These are phyloP conservation scores for Kwoniella europaea DNA, from an alignment of 768 basidiomycete species.

Conservation along the genomic window DNA sequence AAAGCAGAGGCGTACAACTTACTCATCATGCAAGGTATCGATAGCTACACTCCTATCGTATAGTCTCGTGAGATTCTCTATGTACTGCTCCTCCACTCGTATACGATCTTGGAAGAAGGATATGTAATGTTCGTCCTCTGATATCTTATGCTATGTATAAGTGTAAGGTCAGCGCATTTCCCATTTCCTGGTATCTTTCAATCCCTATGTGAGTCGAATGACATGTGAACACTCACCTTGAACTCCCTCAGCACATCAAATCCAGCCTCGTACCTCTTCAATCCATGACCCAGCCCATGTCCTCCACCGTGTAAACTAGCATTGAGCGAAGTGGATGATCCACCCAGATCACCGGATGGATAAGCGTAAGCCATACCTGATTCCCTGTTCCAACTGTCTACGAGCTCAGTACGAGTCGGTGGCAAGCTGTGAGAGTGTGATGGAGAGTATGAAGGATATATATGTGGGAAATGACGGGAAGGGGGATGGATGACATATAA, in stretches of 20 bases:
- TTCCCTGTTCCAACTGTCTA: not conserved
- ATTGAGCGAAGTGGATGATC: conserved; percentile 14
- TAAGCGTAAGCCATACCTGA: conserved; percentile 49
- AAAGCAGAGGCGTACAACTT: conserved; percentile 9
- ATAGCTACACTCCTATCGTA: conserved; percentile 73
- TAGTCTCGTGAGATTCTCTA: conserved; percentile 74
- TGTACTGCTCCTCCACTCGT: conserved; percentile 81
- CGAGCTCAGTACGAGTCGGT: not conserved
- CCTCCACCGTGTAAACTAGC: conserved; percentile 8
- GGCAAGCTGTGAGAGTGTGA: not conserved
- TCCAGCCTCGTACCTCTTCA: conserved; percentile 35
- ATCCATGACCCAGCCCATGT: conserved; percentile 15
- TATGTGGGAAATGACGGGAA: not conserved
- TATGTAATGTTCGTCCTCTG: conserved; percentile 72
- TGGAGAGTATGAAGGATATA: not conserved
- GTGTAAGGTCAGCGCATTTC: not conserved
- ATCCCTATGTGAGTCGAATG: not conserved
- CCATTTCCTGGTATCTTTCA: not conserved
- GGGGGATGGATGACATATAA: not conserved
- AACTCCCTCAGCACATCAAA: conserved; percentile 47
- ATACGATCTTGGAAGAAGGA: conserved; percentile 78
- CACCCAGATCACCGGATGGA: conserved; percentile 25
- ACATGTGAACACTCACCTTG: conserved; percentile 35
- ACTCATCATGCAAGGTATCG: conserved; percentile 73
- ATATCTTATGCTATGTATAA: conserved; percentile 42